Evolutionary conservation across 2,329 filamentous ascomycete species (phyloP).

Genomic region (Colletotrichum viniferum): DNA sequence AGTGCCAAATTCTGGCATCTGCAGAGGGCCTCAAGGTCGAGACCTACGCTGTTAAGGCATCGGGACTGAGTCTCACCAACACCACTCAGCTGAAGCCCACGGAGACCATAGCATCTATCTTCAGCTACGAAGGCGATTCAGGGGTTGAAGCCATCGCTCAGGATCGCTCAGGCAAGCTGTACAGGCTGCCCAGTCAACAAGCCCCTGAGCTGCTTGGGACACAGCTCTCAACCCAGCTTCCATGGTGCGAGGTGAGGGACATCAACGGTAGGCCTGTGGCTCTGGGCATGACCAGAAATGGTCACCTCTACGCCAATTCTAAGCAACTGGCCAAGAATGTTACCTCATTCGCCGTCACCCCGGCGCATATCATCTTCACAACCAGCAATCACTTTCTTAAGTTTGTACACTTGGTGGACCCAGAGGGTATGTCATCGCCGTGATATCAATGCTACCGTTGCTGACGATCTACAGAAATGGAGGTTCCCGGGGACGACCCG

Average conservation of each 20-base stretch:
- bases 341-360: conserved; percentile 86
- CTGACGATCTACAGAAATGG: conserved; percentile 64
- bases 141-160: conserved; percentile 46
- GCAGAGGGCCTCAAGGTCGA: conserved; percentile 24
- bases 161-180: conserved; percentile 49
- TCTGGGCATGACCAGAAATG: conserved; percentile 74
- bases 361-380: conserved; percentile 86
- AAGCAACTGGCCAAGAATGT: conserved; percentile 81
- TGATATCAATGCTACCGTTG: not conserved
- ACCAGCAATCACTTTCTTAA: conserved; percentile 93
- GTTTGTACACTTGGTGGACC: conserved; percentile 80
- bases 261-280: conserved; percentile 34
- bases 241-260: conserved; percentile 49
- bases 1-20: conserved; percentile 36
- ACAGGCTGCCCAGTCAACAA: conserved; percentile 34
- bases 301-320: conserved; percentile 79
- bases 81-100: not conserved
- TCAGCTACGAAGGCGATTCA: conserved; percentile 34
- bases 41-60: not conserved
- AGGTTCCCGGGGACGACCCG: conserved; percentile 85
- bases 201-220: not conserved
- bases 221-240: conserved; percentile 42
- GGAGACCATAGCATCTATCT: conserved; percentile 27
- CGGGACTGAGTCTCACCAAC: not conserved
- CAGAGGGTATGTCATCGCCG: conserved; percentile 58